Conservation (phyloP, 2,329 filamentous ascomycete species). For the Talaromyces marneffei region DNA sequence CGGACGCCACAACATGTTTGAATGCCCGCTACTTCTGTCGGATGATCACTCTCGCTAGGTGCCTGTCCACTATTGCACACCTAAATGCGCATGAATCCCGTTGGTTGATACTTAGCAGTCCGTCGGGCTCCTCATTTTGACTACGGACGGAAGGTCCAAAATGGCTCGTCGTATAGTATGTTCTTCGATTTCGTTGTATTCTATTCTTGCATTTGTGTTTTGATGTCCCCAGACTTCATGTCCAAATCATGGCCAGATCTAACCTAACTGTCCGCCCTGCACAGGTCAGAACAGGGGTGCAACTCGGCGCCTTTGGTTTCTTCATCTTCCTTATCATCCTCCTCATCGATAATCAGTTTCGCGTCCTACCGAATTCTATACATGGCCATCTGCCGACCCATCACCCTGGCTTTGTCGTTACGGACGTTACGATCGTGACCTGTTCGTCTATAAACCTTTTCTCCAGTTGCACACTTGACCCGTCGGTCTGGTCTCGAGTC, state of each 20-base stretch:
- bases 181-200: not conserved
- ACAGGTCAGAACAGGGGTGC: slow-evolving; percentile 61
- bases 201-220: not conserved
- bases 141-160: slow-evolving; percentile 4
- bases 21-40: slow-evolving; percentile 3
- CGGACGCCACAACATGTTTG: slow-evolving; percentile 9
- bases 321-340: slow-evolving; percentile 67
- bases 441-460: slow-evolving; percentile 72
- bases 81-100: not conserved
- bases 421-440: slow-evolving; percentile 71
- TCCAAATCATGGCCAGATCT: not conserved
- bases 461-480: slow-evolving; percentile 68
- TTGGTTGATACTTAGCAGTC: slow-evolving; percentile 4
- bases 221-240: not conserved
- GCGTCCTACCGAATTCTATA: slow-evolving; percentile 75
- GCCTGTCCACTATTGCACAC: not conserved
- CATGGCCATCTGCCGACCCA: slow-evolving; percentile 83
- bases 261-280: slow-evolving; percentile 8
- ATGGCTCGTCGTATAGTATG: slow-evolving; percentile 42
- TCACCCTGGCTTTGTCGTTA: slow-evolving; percentile 76
- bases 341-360: slow-evolving; percentile 82
- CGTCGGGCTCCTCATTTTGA: slow-evolving; percentile 4
- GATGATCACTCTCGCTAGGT: slow-evolving; percentile 5
- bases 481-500: slow-evolving; percentile 69
- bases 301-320: slow-evolving; percentile 62